These are phyloP conservation scores for Notholithocarpus densiflorus DNA, from an alignment of 306 rosid genomes.

Conservation along the genomic window DNA sequence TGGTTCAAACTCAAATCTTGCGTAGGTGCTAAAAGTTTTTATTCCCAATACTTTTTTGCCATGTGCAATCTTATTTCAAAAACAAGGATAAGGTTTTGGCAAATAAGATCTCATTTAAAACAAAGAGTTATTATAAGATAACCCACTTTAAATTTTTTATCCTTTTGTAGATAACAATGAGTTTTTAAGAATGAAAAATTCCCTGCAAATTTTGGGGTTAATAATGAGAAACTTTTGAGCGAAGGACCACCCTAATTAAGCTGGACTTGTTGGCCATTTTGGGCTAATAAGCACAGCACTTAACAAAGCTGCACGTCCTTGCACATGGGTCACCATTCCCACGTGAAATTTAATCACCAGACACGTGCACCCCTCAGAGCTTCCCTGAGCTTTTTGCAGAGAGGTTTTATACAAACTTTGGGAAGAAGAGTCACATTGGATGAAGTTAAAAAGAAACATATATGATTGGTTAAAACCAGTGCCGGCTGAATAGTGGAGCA, in stretches of 20 bases:
- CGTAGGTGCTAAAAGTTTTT: too few species aligned
- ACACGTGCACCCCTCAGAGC: conserved; percentile 53
- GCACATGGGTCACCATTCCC: conserved; percentile 64
- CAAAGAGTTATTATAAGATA: too few species aligned
- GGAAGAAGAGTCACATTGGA: conserved; percentile 18
- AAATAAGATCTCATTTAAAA: too few species aligned
- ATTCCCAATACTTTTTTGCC: too few species aligned
- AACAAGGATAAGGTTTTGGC: too few species aligned
- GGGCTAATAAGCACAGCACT: conserved; percentile 9
- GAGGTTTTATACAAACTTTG: neutral
- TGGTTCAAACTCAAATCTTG: too few species aligned
- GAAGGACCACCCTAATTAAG: conserved; percentile 34
- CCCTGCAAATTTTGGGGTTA: conserved; percentile 1
- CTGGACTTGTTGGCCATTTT: conserved; percentile 47
- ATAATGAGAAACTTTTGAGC: conserved; percentile 41
- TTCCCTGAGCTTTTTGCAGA: conserved; percentile 26
- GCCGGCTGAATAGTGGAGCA: too few species aligned
- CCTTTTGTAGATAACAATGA: too few species aligned
- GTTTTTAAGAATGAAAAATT: too few species aligned
- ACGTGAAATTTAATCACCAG: conserved; percentile 48
- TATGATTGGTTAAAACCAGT: conserved; percentile 12
- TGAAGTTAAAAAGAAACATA: conserved; percentile 21
- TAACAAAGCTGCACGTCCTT: conserved; percentile 23
- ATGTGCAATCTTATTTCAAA: too few species aligned
- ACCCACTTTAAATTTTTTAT: too few species aligned